Base-by-base conservation (phyloP, 1,139 yeast species). In the Diutina siamensis region DNA sequence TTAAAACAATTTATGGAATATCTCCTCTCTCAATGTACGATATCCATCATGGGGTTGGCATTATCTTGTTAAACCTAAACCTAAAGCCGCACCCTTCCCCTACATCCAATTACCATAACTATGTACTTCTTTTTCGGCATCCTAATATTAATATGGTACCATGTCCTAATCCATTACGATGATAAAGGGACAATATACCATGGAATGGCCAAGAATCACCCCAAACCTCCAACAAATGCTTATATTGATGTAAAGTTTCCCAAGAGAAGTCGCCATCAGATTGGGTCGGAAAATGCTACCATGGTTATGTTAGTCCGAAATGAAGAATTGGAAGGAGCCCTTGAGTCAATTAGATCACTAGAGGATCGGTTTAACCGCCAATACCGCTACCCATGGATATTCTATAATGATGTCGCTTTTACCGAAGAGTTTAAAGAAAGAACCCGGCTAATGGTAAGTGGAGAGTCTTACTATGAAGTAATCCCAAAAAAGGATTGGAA, bases 381-480 rank as follows among this genome's bases (percentile, higher is more conserved):
- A 44, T 74, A 70, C 50, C 58, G 58, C 45, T 73, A 73, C 49
- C 74, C 74, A 1, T 66, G 76, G 72, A 70, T 71, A 4, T 70
- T 71, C 46, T 52, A 69, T 45, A 67, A 68, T 50, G 76, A 71
- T 42, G 73, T 57, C 9, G 72, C 74, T 2, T 68, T 70, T 50
- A 60, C 53, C 22, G 62, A 60, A 18, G 72, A 64, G 19, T 70
- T 70, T 52, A 68, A 62, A 19, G 72, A 67, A 46, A 59, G 76
- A 52, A 88, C 97, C 0, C 68, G 82, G 1, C 72, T 85, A 27
- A 84, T 89, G 95, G 95, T 89, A 0, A 81, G 89, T 49, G 94
- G 96, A 0, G 61, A 74, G 45, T 78, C 89, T 1, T 71, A 49
- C 51, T 68, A 71, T 52, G 76, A 71, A 49, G 56, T 71, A 42